A percentile compares a stretch with the other conserved stretches of the same genome.
These are phyloP conservation scores for Wickerhamomyces silvicola DNA, from an alignment of 805 yeast genomes.

Conservation along the genomic window DNA sequence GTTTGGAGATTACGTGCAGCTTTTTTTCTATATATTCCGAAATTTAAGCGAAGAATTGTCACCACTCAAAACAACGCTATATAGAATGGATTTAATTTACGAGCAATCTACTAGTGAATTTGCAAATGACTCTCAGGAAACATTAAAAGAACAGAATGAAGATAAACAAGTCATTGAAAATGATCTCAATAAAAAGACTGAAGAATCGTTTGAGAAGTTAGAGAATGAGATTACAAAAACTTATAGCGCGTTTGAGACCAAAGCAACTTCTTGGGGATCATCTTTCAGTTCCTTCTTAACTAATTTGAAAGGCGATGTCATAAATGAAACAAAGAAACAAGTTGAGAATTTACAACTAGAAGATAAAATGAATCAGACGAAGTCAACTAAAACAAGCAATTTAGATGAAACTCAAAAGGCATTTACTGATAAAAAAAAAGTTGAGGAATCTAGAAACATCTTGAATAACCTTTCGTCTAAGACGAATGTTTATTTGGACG, in stretches of 20 bases:
- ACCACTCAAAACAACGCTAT: too few relatives aligned
- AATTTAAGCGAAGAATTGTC: too few relatives aligned
- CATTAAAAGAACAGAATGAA: slow-evolving; percentile 14
- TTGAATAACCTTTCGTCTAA: slow-evolving; percentile 22
- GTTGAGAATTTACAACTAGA: slow-evolving; percentile 17
- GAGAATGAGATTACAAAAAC: slow-evolving; percentile 50
- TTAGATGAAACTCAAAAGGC: slow-evolving; percentile 10
- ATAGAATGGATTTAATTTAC: slow-evolving; percentile 23
- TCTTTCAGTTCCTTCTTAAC: slow-evolving; percentile 29
- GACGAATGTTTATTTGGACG: slow-evolving; percentile 62
- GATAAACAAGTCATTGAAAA: slow-evolving; percentile 15
- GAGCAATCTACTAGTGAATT: slow-evolving; percentile 20
- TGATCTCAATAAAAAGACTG: slow-evolving; percentile 40
- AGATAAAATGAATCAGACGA: slow-evolving; percentile 12
- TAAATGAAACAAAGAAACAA: slow-evolving; percentile 20
- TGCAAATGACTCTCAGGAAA: slow-evolving; percentile 16
- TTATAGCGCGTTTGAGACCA: slow-evolving; percentile 38
- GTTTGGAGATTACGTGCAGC: too few relatives aligned
- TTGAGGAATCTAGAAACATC: slow-evolving; percentile 23
- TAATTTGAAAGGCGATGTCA: slow-evolving; percentile 29
- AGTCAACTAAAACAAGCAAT: slow-evolving; percentile 5
- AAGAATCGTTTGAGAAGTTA: slow-evolving; percentile 42
- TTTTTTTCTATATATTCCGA: too few relatives aligned
- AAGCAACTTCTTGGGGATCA: slow-evolving; percentile 30
- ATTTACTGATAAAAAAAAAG: slow-evolving; percentile 11